phyloP scores from a whole-genome alignment of 495 filamentous ascomycete genomes.

The Physcia stellaris region DNA sequence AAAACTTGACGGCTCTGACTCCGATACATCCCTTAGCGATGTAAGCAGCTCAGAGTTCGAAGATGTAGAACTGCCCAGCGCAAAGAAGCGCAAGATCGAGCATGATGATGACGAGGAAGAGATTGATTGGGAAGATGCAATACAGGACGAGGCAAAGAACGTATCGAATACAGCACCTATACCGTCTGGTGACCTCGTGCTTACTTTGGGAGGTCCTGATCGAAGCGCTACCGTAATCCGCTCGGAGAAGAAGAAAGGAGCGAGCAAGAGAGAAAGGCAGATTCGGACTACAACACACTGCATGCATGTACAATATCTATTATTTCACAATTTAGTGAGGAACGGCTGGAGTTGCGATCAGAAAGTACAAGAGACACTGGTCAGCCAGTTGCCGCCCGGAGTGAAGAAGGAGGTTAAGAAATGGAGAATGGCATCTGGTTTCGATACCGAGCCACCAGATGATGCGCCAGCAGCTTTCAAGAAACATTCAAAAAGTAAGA shows the following conservation, averaged over 20 bases:
- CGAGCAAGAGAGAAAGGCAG: constrained; percentile 66
- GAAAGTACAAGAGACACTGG: constrained; percentile 62
- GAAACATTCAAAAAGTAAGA: constrained; percentile 7
- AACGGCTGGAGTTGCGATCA: constrained; percentile 78
- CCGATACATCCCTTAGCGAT: constrained; percentile 53
- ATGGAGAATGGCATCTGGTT: constrained; percentile 55
- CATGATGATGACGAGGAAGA: constrained; percentile 45
- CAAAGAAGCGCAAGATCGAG: constrained; percentile 13
- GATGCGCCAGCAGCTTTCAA: constrained; percentile 14
- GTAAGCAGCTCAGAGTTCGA: constrained; percentile 45
- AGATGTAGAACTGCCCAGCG: constrained; percentile 30
- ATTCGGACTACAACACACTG: constrained; percentile 69
- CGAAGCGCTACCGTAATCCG: constrained; percentile 34
- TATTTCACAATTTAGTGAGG: constrained; percentile 78
- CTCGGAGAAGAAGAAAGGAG: constrained; percentile 67
- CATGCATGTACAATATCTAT: constrained; percentile 75
- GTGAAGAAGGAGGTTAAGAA: constrained; percentile 59
- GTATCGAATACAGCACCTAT: constrained; percentile 20
- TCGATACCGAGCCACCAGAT: constrained; percentile 28
- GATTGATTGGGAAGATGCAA: constrained; percentile 82
- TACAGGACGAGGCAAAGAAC: constrained; percentile 23
- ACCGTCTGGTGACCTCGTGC: constrained; percentile 48
- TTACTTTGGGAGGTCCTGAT: constrained; percentile 55
- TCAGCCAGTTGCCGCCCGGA: constrained; percentile 51
- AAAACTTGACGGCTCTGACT: constrained; percentile 38